A percentile compares a stretch with the other conserved stretches of the same genome.
Evolutionary conservation across 2,329 filamentous ascomycete species (phyloP).

Genomic region (Ceratocystiopsis brevicomis): DNA sequence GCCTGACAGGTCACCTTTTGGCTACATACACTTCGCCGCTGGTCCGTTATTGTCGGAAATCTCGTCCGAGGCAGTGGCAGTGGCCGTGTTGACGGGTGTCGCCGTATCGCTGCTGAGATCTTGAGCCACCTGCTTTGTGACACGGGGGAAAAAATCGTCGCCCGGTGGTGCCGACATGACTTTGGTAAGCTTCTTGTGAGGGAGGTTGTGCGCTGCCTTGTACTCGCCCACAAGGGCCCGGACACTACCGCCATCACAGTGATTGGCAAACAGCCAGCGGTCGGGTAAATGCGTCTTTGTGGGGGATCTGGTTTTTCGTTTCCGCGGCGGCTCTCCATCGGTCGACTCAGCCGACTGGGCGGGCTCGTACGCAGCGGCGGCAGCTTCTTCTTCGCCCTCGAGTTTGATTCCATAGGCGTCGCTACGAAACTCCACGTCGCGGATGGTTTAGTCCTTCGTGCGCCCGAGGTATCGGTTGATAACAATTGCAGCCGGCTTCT

Average conservation of each 20-base stretch:
- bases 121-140: not conserved
- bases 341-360: too few species aligned
- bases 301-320: too few species aligned
- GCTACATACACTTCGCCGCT: constrained; percentile 1
- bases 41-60: too few species aligned
- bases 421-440: too few species aligned
- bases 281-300: not conserved
- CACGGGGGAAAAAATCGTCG: constrained; percentile 2
- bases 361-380: too few species aligned
- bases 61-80: too few species aligned
- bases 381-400: too few species aligned
- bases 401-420: too few species aligned
- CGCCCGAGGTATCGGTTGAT: not conserved
- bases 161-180: not conserved
- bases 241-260: not conserved
- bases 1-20: constrained; percentile 3
- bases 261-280: not conserved
- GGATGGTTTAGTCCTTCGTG: too few species aligned
- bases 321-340: too few species aligned
- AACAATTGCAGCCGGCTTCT: constrained; percentile 1
- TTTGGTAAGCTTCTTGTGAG: not conserved
- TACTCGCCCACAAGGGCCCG: constrained; percentile 3
- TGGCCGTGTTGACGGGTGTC: too few species aligned
- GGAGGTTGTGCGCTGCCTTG: constrained; percentile 1
- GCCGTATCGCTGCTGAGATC: not conserved